Conservation (phyloP, 2,329 filamentous ascomycete genomes). For the Arthroderma sp. region DNA sequence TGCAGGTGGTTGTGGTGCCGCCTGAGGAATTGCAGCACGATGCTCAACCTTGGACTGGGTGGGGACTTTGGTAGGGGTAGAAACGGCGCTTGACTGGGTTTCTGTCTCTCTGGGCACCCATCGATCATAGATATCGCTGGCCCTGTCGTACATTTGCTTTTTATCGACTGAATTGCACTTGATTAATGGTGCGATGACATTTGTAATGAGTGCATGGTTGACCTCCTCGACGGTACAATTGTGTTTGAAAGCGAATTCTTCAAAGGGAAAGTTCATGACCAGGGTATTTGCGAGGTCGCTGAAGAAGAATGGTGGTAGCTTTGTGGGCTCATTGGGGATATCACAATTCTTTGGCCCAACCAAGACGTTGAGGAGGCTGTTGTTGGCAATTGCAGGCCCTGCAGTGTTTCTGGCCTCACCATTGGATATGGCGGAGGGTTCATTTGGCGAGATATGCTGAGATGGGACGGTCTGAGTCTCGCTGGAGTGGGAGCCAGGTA, state of each 20-base stretch:
- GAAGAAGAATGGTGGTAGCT: slow-evolving; percentile 17
- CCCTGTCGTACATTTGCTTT: background rate
- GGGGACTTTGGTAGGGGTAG: background rate
- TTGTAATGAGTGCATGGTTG: slow-evolving; percentile 15
- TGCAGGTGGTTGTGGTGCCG: background rate
- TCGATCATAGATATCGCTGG: background rate
- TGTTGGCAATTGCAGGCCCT: background rate
- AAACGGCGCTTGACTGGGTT: background rate
- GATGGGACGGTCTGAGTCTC: background rate
- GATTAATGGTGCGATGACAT: slow-evolving; percentile 15
- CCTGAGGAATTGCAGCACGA: background rate
- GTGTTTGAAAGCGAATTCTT: slow-evolving; percentile 18
- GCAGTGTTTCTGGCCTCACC: background rate
- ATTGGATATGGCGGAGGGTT: too few relatives aligned
- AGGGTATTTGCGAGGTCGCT: slow-evolving; percentile 18
- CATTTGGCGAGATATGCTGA: background rate
- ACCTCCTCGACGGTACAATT: slow-evolving; percentile 16
- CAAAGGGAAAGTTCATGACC: slow-evolving; percentile 17
- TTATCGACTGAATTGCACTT: background rate
- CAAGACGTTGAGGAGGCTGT: background rate
- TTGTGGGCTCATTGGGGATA: slow-evolving; percentile 10
- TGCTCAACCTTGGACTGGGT: too few relatives aligned
- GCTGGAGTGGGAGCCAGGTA: background rate
- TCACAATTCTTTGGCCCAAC: background rate
- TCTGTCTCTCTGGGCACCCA: background rate